phyloP scores from a whole-genome alignment of 768 basidiomycete species.

The Tylopilus plumbeoviolaceoides region DNA sequence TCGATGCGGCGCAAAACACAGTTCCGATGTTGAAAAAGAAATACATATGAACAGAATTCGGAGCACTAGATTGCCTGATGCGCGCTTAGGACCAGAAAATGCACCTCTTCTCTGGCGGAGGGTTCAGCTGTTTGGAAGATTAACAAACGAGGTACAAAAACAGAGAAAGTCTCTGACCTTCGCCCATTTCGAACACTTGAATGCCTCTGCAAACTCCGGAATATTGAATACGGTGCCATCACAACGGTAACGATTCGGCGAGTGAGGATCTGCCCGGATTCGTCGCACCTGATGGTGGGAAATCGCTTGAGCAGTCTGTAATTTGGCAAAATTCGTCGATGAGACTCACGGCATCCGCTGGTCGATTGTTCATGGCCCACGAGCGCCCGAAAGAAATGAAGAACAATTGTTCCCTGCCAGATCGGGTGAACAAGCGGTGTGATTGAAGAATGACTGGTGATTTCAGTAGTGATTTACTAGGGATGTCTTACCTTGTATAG shows the following conservation, averaged over 20 bases:
- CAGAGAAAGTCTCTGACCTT: conserved; percentile 47
- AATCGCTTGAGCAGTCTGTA: neutral
- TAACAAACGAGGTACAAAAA: neutral
- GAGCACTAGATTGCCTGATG: conserved; percentile 3
- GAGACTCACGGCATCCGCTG: conserved; percentile 63
- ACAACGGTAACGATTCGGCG: conserved; percentile 73
- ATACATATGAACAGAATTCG: conserved; percentile 16
- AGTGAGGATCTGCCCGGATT: conserved; percentile 86
- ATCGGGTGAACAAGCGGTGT: neutral
- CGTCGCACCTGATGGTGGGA: conserved; percentile 52
- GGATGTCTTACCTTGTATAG: conserved; percentile 54
- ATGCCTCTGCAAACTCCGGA: conserved; percentile 84
- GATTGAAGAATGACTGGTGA: neutral
- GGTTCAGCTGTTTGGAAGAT: conserved; percentile 57
- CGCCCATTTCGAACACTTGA: conserved; percentile 71
- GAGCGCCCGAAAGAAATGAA: conserved; percentile 86
- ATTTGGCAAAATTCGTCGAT: neutral
- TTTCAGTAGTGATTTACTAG: too few species aligned
- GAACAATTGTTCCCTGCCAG: conserved; percentile 80
- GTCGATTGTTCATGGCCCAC: conserved; percentile 83
- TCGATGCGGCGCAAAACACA: neutral
- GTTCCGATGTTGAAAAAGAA: conserved; percentile 1
- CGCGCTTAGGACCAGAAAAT: conserved; percentile 63
- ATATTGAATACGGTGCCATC: conserved; percentile 87
- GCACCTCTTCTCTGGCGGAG: conserved; percentile 74